These are phyloP conservation scores for Telopea speciosissima DNA, from an alignment of 177 flowering plant species.

Conservation along the genomic window DNA sequence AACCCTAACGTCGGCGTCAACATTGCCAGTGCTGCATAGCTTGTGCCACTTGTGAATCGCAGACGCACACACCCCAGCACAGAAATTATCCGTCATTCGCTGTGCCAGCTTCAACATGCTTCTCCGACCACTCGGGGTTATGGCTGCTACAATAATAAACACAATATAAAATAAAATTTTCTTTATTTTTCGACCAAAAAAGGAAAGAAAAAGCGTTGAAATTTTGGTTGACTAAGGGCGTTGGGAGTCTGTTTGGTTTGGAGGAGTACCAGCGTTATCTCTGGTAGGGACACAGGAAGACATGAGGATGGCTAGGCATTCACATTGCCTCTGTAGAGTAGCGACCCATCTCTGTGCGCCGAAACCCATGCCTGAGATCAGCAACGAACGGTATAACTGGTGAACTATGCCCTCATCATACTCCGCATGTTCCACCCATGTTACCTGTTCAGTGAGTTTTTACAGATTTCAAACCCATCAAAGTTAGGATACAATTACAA, in stretches of 20 bases:
- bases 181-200: too few relatives aligned
- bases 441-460: constrained; percentile 45
- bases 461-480: neutral
- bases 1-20: constrained; percentile 74
- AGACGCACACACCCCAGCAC: constrained; percentile 88
- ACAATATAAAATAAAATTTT: too few relatives aligned
- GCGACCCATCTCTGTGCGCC: constrained; percentile 95
- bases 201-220: too few relatives aligned
- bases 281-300: constrained; percentile 51
- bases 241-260: too few relatives aligned
- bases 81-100: constrained; percentile 87
- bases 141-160: constrained; percentile 31
- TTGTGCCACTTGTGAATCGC: constrained; percentile 92
- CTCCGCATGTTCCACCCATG: constrained; percentile 97
- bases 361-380: constrained; percentile 80
- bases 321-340: constrained; percentile 85
- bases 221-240: too few relatives aligned
- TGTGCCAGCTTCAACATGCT: constrained; percentile 99
- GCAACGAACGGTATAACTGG: constrained; percentile 66
- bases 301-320: constrained; percentile 91
- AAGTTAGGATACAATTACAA: neutral
- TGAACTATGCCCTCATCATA: constrained; percentile 69
- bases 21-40: constrained; percentile 50
- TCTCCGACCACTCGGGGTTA: constrained; percentile 63
- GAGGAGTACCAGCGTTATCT: constrained; percentile 47